Evolutionary conservation across 371 early-diverging fungal species (phyloP).

Genomic region (Coemansia sp.): DNA sequence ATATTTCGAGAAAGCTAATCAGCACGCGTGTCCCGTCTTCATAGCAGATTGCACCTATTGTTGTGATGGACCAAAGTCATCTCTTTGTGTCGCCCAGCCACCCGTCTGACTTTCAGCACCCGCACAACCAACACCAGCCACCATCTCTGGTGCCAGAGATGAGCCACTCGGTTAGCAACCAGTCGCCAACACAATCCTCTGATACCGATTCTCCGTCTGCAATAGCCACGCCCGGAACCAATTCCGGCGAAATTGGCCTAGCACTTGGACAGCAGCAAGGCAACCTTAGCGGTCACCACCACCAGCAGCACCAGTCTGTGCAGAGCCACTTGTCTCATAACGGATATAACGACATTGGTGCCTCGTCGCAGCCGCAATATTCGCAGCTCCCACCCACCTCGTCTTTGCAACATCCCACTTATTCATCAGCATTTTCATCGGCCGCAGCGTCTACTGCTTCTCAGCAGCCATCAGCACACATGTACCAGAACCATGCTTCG

Average conservation of each 20-base stretch:
- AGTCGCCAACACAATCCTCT: constrained; percentile 36
- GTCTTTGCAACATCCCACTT: constrained; percentile 21
- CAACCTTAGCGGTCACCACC: background rate
- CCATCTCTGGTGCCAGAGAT: constrained; percentile 26
- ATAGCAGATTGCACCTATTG: background rate
- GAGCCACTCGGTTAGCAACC: constrained; percentile 36
- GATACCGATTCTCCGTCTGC: constrained; percentile 28
- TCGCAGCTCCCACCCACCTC: constrained; percentile 29
- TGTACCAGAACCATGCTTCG: constrained; percentile 22
- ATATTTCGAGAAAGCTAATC: background rate
- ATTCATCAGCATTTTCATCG: constrained; percentile 34
- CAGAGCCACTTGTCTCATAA: constrained; percentile 11
- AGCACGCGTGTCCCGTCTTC: background rate
- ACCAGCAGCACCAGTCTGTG: constrained; percentile 18
- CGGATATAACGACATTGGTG: constrained; percentile 16
- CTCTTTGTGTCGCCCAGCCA: constrained; percentile 33
- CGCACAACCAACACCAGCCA: constrained; percentile 8
- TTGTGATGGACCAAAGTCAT: constrained; percentile 41
- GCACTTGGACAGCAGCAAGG: constrained; percentile 20
- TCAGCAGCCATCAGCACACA: constrained; percentile 15
- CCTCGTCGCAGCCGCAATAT: constrained; percentile 22
- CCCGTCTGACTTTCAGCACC: constrained; percentile 24
- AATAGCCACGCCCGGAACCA: constrained; percentile 25
- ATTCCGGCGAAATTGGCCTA: constrained; percentile 8
- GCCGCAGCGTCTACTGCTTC: constrained; percentile 3